Conservation (phyloP, 1,284 basidiomycete genomes). For the Boletus smithii region DNA sequence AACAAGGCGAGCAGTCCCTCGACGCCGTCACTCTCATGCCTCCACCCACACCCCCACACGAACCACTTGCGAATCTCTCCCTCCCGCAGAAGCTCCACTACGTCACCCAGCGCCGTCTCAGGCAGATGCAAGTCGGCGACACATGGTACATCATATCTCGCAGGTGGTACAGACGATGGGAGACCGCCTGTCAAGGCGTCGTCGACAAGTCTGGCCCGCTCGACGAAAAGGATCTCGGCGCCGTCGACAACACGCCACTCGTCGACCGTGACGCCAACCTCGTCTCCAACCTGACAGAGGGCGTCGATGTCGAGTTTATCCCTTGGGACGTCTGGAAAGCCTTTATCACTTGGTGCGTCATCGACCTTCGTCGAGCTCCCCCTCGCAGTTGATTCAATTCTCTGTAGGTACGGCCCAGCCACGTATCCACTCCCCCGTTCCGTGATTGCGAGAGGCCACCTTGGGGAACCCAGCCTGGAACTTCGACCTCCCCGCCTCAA, state of each 20-base stretch:
- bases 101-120: slow-evolving; percentile 46
- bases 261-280: slow-evolving; percentile 55
- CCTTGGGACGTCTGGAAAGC: slow-evolving; percentile 71
- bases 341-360: slow-evolving; percentile 63
- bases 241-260: slow-evolving; percentile 71
- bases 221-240: slow-evolving; percentile 61
- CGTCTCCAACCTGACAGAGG: slow-evolving; percentile 51
- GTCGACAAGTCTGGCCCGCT: slow-evolving; percentile 63
- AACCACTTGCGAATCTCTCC: slow-evolving; percentile 29
- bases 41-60: slow-evolving; percentile 23
- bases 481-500: slow-evolving; percentile 72
- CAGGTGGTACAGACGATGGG: slow-evolving; percentile 74
- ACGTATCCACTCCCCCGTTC: slow-evolving; percentile 56
- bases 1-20: slow-evolving; percentile 52
- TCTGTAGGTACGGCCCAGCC: slow-evolving; percentile 66
- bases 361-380: not conserved
- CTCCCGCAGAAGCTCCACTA: slow-evolving; percentile 46
- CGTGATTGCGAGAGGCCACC: slow-evolving; percentile 59
- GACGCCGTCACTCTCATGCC: slow-evolving; percentile 22
- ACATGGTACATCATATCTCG: slow-evolving; percentile 76
- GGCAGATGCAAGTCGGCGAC: slow-evolving; percentile 59
- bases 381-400: slow-evolving; percentile 5
- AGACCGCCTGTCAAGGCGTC: slow-evolving; percentile 63
- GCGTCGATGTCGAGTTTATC: slow-evolving; percentile 76
- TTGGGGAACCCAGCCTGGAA: slow-evolving; percentile 64